phyloP scores from a whole-genome alignment of 1,284 basidiomycete species.

The Ceratobasidium sp. region DNA sequence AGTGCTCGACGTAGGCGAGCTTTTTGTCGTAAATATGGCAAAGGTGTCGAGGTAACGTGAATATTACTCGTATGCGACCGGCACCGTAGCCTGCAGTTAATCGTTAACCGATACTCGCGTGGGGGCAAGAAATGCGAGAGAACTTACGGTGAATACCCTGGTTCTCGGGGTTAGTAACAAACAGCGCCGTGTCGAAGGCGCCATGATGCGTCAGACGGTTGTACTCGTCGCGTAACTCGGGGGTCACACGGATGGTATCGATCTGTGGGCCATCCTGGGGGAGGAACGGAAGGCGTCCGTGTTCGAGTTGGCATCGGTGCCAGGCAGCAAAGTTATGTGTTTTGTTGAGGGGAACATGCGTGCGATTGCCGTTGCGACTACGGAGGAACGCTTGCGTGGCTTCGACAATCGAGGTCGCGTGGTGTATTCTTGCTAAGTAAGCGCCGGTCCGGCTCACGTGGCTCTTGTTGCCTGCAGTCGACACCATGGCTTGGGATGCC shows the following conservation, averaged over 20 bases:
- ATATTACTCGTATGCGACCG: constrained; percentile 6
- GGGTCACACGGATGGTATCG: not conserved
- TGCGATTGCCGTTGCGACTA: no score
- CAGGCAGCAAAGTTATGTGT: no score
- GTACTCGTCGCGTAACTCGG: no score
- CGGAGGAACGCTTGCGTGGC: no score
- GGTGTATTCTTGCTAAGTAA: no score
- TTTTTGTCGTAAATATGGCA: not conserved
- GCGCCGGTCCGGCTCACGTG: no score
- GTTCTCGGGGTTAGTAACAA: not conserved
- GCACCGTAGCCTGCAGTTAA: constrained; percentile 11
- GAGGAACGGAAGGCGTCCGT: not conserved
- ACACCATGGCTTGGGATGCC: no score
- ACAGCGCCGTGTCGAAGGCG: not conserved
- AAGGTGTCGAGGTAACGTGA: constrained; percentile 5
- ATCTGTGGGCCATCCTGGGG: not conserved
- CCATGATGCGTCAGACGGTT: not conserved
- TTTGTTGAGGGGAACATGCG: no score
- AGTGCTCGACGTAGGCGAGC: constrained; percentile 18
- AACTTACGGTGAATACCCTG: not conserved
- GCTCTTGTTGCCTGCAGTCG: no score
- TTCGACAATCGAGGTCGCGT: no score
- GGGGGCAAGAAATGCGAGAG: not conserved
- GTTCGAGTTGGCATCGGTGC: not conserved
- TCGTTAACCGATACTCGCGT: not conserved